phyloP scores from a whole-genome alignment of 2,329 filamentous ascomycete species.

The Colletotrichum caudatum region DNA sequence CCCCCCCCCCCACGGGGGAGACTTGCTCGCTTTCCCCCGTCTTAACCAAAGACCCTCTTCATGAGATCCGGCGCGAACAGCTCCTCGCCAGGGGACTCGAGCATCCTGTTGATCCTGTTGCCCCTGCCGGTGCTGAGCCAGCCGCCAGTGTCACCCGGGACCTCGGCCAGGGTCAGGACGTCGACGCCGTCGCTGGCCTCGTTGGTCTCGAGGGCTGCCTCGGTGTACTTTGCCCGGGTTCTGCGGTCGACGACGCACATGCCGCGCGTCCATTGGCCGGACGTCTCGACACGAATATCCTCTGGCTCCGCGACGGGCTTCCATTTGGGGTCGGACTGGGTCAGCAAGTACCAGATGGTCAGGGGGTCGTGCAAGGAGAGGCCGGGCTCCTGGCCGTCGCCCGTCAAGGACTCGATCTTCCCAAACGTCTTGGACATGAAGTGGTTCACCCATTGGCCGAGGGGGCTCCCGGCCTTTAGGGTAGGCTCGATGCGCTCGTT shows the following conservation, averaged over 20 bases:
- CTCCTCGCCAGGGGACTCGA: slow-evolving; percentile 75
- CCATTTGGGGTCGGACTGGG: slow-evolving; percentile 69
- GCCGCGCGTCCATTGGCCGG: slow-evolving; percentile 93
- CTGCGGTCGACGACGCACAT: slow-evolving; percentile 89
- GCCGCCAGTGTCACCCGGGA: slow-evolving; percentile 76
- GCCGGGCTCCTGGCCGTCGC: slow-evolving; percentile 68
- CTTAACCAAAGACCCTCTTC: slow-evolving; percentile 71
- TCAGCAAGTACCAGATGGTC: slow-evolving; percentile 82
- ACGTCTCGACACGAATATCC: slow-evolving; percentile 90
- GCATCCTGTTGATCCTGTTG: slow-evolving; percentile 83
- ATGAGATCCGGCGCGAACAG: slow-evolving; percentile 75
- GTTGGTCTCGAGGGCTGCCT: slow-evolving; percentile 50
- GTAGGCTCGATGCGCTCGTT: slow-evolving; percentile 65
- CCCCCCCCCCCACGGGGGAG: not conserved
- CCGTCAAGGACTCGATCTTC: slow-evolving; percentile 74
- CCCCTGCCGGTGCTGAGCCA: slow-evolving; percentile 82
- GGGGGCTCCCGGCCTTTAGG: slow-evolving; percentile 73
- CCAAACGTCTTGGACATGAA: slow-evolving; percentile 79
- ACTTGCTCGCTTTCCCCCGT: not conserved
- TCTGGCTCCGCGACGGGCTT: slow-evolving; percentile 69
- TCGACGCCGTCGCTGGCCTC: slow-evolving; percentile 50
- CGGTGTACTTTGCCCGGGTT: slow-evolving; percentile 64
- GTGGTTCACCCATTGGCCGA: slow-evolving; percentile 78
- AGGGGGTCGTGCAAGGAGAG: slow-evolving; percentile 82
- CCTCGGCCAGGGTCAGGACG: slow-evolving; percentile 58